phyloP scores from a whole-genome alignment of 2,329 filamentous ascomycete genomes.

The Aureobasidium sp. region DNA sequence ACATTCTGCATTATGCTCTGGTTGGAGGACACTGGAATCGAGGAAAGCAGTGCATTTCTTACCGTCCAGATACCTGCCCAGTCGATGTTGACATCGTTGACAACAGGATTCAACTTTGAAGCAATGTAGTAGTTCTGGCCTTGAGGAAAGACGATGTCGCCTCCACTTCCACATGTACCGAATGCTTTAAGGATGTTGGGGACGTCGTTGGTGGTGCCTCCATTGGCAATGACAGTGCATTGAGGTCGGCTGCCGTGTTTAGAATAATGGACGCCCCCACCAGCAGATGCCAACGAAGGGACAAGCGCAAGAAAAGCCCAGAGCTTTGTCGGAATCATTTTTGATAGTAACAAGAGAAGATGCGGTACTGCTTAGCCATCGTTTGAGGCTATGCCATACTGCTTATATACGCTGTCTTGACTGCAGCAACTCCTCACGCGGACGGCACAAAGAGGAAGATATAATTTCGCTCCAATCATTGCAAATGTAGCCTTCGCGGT shows the following conservation, averaged over 20 bases:
- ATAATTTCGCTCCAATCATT: conserved; percentile 6
- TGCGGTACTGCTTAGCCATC: too few relatives aligned
- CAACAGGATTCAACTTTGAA: conserved; percentile 42
- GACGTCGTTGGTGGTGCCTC: conserved; percentile 34
- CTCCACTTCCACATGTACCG: conserved; percentile 33
- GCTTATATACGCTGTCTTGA: background rate
- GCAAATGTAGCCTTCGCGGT: background rate
- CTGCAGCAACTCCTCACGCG: background rate
- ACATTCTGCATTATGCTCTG: too few relatives aligned
- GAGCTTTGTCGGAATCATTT: background rate
- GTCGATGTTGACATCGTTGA: conserved; percentile 45
- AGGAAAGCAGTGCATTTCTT: conserved; percentile 11
- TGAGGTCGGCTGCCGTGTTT: background rate
- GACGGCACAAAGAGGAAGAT: background rate
- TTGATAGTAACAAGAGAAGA: background rate
- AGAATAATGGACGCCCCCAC: conserved; percentile 3
- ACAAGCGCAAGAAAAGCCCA: background rate
- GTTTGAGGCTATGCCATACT: too few relatives aligned
- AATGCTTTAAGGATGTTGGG: conserved; percentile 38
- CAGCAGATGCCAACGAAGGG: background rate
- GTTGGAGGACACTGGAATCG: too few relatives aligned
- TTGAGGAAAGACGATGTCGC: conserved; percentile 46
- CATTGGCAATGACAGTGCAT: conserved; percentile 37
- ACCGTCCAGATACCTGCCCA: conserved; percentile 49
- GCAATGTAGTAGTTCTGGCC: conserved; percentile 46